phyloP scores from a whole-genome alignment of 176 grass and related monocot genomes.

The Pontederia paniculata region DNA sequence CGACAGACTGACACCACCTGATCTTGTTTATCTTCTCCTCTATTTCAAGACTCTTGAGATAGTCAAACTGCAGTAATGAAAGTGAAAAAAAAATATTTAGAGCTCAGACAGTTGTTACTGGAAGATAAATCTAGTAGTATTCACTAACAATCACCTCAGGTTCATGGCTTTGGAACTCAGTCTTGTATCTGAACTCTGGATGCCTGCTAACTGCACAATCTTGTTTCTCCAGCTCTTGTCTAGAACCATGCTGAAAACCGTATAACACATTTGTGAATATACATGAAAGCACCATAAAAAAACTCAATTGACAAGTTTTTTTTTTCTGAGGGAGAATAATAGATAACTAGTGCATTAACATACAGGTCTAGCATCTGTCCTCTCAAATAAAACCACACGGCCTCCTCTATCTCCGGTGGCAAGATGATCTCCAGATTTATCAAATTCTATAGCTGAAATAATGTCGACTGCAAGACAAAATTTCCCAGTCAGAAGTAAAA shows the following conservation, averaged over 20 bases:
- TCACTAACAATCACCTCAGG: conserved; percentile 9
- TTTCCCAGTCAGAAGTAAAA: neutral
- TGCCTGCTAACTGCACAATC: conserved; percentile 12
- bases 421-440: conserved; percentile 20
- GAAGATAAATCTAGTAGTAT: neutral
- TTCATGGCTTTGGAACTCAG: conserved; percentile 21
- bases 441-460: conserved; percentile 21
- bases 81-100: neutral
- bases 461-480: conserved; percentile 8
- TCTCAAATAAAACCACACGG: conserved; percentile 20
- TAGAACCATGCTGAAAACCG: neutral
- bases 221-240: conserved; percentile 4
- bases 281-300: neutral
- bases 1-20: conserved; percentile 77
- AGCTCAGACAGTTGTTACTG: neutral
- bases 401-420: conserved; percentile 21
- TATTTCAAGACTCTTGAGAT: conserved; percentile 99
- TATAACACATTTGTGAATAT: neutral
- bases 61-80: conserved; percentile 63
- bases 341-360: neutral
- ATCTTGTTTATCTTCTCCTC: conserved; percentile 99
- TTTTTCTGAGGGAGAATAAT: neutral
- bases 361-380: conserved; percentile 14
- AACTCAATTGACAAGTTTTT: neutral
- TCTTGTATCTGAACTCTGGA: conserved; percentile 14